Evolutionary conservation across 1,284 basidiomycete genomes (phyloP).

Genomic region (Peniophora sp.): DNA sequence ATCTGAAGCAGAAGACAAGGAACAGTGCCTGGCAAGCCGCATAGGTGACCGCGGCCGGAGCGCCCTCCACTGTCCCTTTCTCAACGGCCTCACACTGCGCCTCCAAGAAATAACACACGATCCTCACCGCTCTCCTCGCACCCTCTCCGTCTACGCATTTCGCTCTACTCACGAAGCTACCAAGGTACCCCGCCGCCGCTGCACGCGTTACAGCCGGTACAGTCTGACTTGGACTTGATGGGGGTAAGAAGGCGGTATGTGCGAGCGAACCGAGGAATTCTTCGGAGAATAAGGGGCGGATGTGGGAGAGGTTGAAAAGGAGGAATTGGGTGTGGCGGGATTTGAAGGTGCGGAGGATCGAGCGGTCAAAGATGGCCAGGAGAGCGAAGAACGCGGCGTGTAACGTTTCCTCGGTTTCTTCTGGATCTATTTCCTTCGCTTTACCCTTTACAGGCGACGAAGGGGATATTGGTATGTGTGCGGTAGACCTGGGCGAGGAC

Average conservation of each 20-base stretch:
- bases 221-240: conserved; percentile 24
- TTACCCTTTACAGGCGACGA: neutral
- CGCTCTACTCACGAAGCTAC: conserved; percentile 88
- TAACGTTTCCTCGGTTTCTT: conserved; percentile 18
- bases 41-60: conserved; percentile 67
- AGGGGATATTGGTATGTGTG: conserved; percentile 13
- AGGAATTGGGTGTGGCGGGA: conserved; percentile 98
- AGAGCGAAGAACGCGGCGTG: conserved; percentile 77
- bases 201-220: conserved; percentile 73
- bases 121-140: conserved; percentile 70
- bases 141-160: conserved; percentile 76
- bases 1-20: conserved; percentile 97
- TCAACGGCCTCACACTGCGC: conserved; percentile 71
- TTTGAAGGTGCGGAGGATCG: conserved; percentile 92
- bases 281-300: conserved; percentile 86
- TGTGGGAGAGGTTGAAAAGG: conserved; percentile 91
- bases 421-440: conserved; percentile 1
- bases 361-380: conserved; percentile 87
- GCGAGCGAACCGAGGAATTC: conserved; percentile 92
- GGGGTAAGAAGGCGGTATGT: conserved; percentile 68
- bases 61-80: conserved; percentile 22
- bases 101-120: conserved; percentile 81
- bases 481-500: conserved; percentile 13
- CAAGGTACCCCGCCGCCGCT: conserved; percentile 89
- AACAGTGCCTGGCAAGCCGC: conserved; percentile 92